phyloP scores from a whole-genome alignment of 805 yeast genomes.

The Monosporozyma yasuniensis region DNA sequence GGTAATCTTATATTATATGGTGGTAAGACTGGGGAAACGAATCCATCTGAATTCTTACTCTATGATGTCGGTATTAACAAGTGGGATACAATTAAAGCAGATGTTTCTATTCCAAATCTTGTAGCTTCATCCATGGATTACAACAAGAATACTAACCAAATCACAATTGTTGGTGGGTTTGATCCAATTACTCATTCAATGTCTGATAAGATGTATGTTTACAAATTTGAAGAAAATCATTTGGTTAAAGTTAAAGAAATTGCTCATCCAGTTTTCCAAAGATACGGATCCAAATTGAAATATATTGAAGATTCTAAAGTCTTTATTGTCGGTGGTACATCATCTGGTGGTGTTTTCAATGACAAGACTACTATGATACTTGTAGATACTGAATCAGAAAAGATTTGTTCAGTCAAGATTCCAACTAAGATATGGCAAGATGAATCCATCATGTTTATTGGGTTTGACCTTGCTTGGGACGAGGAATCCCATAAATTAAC shows the following conservation, averaged over 20 bases:
- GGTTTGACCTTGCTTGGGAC: conserved; percentile 36
- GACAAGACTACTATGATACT: conserved; percentile 32
- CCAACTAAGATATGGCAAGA: conserved; percentile 32
- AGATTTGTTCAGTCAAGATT: conserved; percentile 24
- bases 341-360: conserved; percentile 31
- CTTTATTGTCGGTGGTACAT: conserved; percentile 51
- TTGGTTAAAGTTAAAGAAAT: conserved; percentile 17
- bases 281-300: conserved; percentile 42
- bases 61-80: conserved; percentile 9
- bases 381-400: conserved; percentile 18
- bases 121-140: conserved; percentile 18
- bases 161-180: conserved; percentile 20
- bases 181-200: conserved; percentile 17
- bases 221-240: conserved; percentile 12
- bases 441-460: conserved; percentile 38
- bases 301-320: conserved; percentile 30
- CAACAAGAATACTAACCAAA: conserved; percentile 6
- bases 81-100: conserved; percentile 11
- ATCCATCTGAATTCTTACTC: conserved; percentile 10
- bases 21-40: conserved; percentile 29
- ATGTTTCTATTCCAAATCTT: background rate
- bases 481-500: conserved; percentile 12
- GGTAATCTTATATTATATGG: conserved; percentile 41
- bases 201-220: conserved; percentile 27
- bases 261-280: conserved; percentile 29